Percentiles rank a stretch among this genome's conserved stretches.
phyloP scores from a whole-genome alignment of 768 basidiomycete genomes.

The Russula vinacea region DNA sequence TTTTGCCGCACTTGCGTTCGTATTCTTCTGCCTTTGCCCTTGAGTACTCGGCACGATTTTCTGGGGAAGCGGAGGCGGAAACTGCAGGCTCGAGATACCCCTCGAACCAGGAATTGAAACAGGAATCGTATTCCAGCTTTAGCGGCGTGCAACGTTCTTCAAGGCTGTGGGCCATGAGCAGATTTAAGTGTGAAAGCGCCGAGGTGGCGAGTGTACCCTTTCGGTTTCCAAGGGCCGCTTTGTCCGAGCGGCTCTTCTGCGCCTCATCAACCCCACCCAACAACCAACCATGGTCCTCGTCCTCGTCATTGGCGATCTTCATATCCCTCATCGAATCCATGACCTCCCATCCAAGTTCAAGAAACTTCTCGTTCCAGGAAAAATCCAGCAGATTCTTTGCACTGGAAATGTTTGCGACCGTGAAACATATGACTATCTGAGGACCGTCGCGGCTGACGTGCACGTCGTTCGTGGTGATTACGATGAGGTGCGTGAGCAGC shows the following conservation, averaged over 20 bases:
- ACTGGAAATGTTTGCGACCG: slow-evolving; percentile 97
- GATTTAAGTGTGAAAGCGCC: background rate
- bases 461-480: slow-evolving; percentile 92
- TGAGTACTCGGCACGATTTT: slow-evolving; percentile 57
- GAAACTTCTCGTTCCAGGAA: slow-evolving; percentile 83
- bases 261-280: background rate
- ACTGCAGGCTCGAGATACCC: slow-evolving; percentile 88
- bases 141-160: slow-evolving; percentile 83
- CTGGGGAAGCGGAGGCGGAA: slow-evolving; percentile 37
- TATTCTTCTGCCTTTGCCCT: slow-evolving; percentile 85
- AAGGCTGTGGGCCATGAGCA: slow-evolving; percentile 74
- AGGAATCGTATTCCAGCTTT: slow-evolving; percentile 86
- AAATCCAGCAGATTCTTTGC: slow-evolving; percentile 96
- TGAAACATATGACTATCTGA: slow-evolving; percentile 94
- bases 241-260: background rate
- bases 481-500: slow-evolving; percentile 78
- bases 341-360: slow-evolving; percentile 96
- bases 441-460: slow-evolving; percentile 91
- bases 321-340: slow-evolving; percentile 87
- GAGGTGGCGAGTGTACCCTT: too few relatives aligned
- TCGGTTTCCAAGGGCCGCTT: background rate
- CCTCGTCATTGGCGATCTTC: slow-evolving; percentile 94
- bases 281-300: slow-evolving; percentile 74
- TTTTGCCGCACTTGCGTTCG: slow-evolving; percentile 74
- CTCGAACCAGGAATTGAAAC: slow-evolving; percentile 98